Conservation (phyloP, 805 yeast species). For the Brettanomyces sp. region DNA sequence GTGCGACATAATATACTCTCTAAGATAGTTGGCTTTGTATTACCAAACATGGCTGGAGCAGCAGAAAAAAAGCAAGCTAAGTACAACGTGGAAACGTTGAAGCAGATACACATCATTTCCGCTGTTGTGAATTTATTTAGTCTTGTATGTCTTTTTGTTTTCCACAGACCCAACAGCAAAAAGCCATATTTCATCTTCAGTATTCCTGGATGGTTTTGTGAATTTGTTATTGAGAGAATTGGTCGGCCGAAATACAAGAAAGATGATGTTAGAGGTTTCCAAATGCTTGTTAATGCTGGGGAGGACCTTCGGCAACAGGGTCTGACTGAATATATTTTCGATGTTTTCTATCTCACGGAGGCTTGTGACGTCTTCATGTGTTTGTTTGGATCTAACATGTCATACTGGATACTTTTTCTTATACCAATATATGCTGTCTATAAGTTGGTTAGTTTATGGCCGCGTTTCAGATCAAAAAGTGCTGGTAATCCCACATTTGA, state of each 20-base stretch:
- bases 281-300: slow-evolving; percentile 40
- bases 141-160: slow-evolving; percentile 26
- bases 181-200: slow-evolving; percentile 30
- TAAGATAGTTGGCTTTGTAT: too few relatives aligned
- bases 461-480: not conserved
- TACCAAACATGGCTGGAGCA: slow-evolving; percentile 31
- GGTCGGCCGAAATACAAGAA: slow-evolving; percentile 47
- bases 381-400: slow-evolving; percentile 44
- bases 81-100: slow-evolving; percentile 20
- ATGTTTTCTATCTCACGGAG: slow-evolving; percentile 58
- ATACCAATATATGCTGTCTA: slow-evolving; percentile 46
- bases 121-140: slow-evolving; percentile 29
- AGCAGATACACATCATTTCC: slow-evolving; percentile 27
- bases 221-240: slow-evolving; percentile 45
- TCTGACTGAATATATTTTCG: slow-evolving; percentile 64
- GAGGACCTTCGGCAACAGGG: slow-evolving; percentile 55
- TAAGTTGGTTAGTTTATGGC: slow-evolving; percentile 27
- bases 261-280: slow-evolving; percentile 29
- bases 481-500: not conserved
- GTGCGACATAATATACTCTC: too few relatives aligned
- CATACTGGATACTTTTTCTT: slow-evolving; percentile 46
- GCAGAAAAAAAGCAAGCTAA: slow-evolving; percentile 29
- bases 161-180: slow-evolving; percentile 37
- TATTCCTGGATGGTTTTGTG: slow-evolving; percentile 32
- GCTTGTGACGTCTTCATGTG: slow-evolving; percentile 44